Conservation (phyloP, 805 yeast genomes). For the Pichia scutulata region DNA sequence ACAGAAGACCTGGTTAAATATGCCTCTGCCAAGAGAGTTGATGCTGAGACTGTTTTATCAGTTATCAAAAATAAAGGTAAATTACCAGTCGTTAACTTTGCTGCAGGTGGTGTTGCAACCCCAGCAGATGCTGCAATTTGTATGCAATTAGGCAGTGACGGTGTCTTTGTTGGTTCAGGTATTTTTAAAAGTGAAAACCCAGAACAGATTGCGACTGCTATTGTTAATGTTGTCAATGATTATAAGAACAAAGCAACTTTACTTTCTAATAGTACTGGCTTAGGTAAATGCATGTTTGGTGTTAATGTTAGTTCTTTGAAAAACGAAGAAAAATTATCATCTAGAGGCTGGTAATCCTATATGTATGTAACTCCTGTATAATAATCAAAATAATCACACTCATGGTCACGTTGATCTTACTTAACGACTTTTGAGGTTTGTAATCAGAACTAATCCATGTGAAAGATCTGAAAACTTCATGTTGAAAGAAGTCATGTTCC, state of each 20-base stretch:
- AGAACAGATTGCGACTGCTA: slow-evolving; percentile 65
- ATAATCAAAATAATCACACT: not conserved
- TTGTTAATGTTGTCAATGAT: slow-evolving; percentile 71
- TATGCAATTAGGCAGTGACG: slow-evolving; percentile 76
- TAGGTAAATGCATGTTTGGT: slow-evolving; percentile 76
- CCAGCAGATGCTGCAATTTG: slow-evolving; percentile 83
- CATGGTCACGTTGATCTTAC: too few relatives aligned
- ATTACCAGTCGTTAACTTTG: slow-evolving; percentile 77
- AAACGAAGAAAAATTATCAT: slow-evolving; percentile 39
- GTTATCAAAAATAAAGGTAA: slow-evolving; percentile 46
- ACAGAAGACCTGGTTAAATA: slow-evolving; percentile 36
- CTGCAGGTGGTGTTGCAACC: slow-evolving; percentile 85
- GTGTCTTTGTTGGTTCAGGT: slow-evolving; percentile 73
- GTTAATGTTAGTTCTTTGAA: slow-evolving; percentile 46
- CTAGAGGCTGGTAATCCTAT: slow-evolving; percentile 41
- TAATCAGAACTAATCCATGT: not conserved
- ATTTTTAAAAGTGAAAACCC: slow-evolving; percentile 72
- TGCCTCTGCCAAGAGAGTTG: slow-evolving; percentile 56
- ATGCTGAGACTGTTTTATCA: slow-evolving; percentile 43
- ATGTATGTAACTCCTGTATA: not conserved
- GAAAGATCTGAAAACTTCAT: not conserved
- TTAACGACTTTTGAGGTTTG: not conserved
- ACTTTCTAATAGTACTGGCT: slow-evolving; percentile 58
- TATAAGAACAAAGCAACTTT: slow-evolving; percentile 53
- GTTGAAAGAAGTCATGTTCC: not conserved